These are phyloP conservation scores for Pyrenophora tritici-repentis DNA, from an alignment of 2,329 filamentous ascomycete species.

Conservation along the genomic window DNA sequence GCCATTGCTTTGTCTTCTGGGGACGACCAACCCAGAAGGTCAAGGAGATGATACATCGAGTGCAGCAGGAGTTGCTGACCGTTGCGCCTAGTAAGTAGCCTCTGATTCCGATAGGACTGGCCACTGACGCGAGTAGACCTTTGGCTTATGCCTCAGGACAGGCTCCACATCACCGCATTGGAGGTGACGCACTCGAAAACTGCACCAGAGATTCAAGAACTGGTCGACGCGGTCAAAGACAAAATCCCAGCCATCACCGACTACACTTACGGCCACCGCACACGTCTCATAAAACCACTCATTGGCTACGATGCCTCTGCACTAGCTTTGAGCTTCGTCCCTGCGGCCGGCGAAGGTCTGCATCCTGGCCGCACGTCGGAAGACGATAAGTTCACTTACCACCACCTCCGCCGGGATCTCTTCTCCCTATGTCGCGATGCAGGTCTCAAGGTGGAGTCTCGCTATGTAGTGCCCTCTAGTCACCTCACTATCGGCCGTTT, in stretches of 20 bases:
- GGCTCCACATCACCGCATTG: conserved; percentile 82
- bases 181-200: conserved; percentile 84
- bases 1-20: conserved; percentile 88
- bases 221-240: conserved; percentile 63
- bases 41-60: conserved; percentile 65
- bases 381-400: conserved; percentile 79
- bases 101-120: neutral
- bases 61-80: conserved; percentile 69
- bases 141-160: conserved; percentile 82
- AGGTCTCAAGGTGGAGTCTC: conserved; percentile 72
- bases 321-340: conserved; percentile 84
- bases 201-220: conserved; percentile 65
- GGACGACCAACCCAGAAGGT: conserved; percentile 78
- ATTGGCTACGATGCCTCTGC: conserved; percentile 85
- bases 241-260: conserved; percentile 65
- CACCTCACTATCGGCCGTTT: conserved; percentile 89
- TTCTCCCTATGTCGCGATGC: conserved; percentile 65
- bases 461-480: conserved; percentile 87
- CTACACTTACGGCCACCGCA: conserved; percentile 68
- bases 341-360: conserved; percentile 67
- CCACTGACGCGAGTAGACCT: conserved; percentile 58
- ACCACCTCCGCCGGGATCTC: conserved; percentile 83
- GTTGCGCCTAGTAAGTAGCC: conserved; percentile 69
- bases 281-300: conserved; percentile 79
- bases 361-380: conserved; percentile 43